A percentile compares a stretch with the other conserved stretches of the same genome.
Evolutionary conservation across 805 yeast genomes (phyloP).

Genomic region (Saturnispora mendoncae): DNA sequence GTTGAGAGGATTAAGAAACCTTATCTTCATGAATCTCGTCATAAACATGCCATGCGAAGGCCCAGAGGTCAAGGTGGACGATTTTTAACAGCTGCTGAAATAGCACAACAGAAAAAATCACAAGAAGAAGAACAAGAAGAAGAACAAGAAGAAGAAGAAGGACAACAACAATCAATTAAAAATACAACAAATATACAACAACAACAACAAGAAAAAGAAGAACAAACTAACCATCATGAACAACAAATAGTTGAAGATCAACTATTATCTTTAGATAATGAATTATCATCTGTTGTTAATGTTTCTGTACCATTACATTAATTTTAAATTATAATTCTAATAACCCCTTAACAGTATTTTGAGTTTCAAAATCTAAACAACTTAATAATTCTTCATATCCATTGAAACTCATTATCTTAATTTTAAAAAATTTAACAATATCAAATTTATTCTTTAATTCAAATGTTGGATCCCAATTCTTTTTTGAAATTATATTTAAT

Average conservation of each 20-base stretch:
- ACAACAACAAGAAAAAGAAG: not conserved
- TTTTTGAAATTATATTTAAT: conserved; percentile 51
- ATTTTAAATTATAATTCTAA: conserved; percentile 11
- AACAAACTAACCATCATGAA: too few relatives aligned
- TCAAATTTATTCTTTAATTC: conserved; percentile 30
- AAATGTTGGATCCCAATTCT: conserved; percentile 64
- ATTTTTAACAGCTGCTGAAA: conserved; percentile 89
- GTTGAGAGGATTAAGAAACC: conserved; percentile 88
- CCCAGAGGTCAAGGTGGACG: conserved; percentile 99
- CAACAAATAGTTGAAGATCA: not conserved
- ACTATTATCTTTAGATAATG: not conserved
- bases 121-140: not conserved
- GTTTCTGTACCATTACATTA: too few relatives aligned
- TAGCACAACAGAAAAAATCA: conserved; percentile 39
- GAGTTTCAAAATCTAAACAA: conserved; percentile 18
- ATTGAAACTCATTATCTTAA: conserved; percentile 17
- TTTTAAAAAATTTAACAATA: conserved; percentile 30
- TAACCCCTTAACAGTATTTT: conserved; percentile 10
- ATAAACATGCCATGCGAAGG: conserved; percentile 97
- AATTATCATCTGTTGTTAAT: not conserved
- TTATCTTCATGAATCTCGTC: conserved; percentile 92
- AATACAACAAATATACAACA: not conserved
- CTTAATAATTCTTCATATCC: conserved; percentile 12
- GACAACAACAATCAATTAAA: not conserved
- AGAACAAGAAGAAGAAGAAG: not conserved